Base-by-base conservation (phyloP, 192 early-diverging fungal genomes). In the Umbelopsis isabellina region DNA sequence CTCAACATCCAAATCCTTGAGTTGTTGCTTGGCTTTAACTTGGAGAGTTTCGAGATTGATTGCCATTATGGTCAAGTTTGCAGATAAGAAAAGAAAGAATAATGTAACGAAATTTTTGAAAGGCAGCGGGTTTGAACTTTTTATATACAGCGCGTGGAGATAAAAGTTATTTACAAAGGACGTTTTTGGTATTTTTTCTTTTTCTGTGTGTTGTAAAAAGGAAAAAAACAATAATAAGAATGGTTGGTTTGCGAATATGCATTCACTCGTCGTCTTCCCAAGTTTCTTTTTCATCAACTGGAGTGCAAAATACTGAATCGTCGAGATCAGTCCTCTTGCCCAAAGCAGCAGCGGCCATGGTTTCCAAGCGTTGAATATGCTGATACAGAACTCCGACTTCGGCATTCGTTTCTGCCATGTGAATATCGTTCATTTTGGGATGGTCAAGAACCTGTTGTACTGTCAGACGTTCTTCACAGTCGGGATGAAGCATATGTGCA, bases 401-500 rank as follows among this genome's bases (percentile, higher is more conserved):
- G 55, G 55, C 55, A 61, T 61, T 61, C 33, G 12, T 30, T 30
- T 61, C 27, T 61, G 30, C 55, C 55, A 61, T 61, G 55, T 61
- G 55, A 61, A 61, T 61, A 33, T 61, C 55, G 37, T 61, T 61
- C 55, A 61, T 61, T 30, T 61, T 61, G 25, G 87, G 86, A 78
- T 89, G 87, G 13, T 44, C 72, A 16, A 90, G 58, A 5, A 93
- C 71, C 30, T 76, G 74, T 12, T 80, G 75, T 33, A 87, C 72
- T 22, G 85, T 81, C 7, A 91, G 88, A 16, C 94, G 83, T 69
- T 75, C 65, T 0, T 44, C 66, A 10, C 83, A 82, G 27, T 83
- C 69, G 0, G 91, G 91, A 66, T 85, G 76, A 46, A 95, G 83
- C 90, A 93, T 91, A 52, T 49, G 76, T 50, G 80, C 80, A 69